Conservation (phyloP, 805 yeast genomes). For the Scheffersomyces ergatensis region DNA sequence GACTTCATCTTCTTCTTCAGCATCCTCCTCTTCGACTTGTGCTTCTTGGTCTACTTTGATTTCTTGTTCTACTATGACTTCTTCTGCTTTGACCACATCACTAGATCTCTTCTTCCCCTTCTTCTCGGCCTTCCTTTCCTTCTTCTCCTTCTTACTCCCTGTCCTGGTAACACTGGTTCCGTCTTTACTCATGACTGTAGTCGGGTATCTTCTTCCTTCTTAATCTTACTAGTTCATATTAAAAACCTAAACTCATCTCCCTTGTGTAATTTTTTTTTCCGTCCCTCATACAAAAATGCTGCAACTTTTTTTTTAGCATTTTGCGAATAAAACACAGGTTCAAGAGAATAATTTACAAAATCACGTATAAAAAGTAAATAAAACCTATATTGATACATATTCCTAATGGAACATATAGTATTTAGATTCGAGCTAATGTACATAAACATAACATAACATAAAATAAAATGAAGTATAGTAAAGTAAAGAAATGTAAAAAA, state of each 20-base stretch:
- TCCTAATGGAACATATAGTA: too few relatives aligned
- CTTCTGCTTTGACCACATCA: slow-evolving; percentile 14
- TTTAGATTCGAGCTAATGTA: too few relatives aligned
- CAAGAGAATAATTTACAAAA: too few relatives aligned
- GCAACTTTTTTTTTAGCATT: too few relatives aligned
- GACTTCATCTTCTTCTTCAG: slow-evolving; percentile 8
- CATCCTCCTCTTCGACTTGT: slow-evolving; percentile 17
- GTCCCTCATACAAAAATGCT: too few relatives aligned
- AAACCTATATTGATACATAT: too few relatives aligned
- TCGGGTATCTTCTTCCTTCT: too few relatives aligned
- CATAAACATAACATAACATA: background rate
- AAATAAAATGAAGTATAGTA: background rate
- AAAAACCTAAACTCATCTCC: too few relatives aligned
- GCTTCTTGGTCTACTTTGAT: slow-evolving; percentile 23
- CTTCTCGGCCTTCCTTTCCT: slow-evolving; percentile 18
- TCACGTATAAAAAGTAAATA: too few relatives aligned
- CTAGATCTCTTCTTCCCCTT: slow-evolving; percentile 11
- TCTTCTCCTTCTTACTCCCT: slow-evolving; percentile 17
- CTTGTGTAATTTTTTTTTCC: too few relatives aligned
- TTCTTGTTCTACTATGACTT: slow-evolving; percentile 7
- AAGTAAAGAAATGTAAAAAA: background rate
- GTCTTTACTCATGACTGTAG: background rate
- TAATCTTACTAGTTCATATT: too few relatives aligned
- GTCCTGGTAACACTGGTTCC: background rate
- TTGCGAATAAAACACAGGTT: too few relatives aligned